phyloP scores from a whole-genome alignment of 2,329 filamentous ascomycete species.

The Balansia obtecta region DNA sequence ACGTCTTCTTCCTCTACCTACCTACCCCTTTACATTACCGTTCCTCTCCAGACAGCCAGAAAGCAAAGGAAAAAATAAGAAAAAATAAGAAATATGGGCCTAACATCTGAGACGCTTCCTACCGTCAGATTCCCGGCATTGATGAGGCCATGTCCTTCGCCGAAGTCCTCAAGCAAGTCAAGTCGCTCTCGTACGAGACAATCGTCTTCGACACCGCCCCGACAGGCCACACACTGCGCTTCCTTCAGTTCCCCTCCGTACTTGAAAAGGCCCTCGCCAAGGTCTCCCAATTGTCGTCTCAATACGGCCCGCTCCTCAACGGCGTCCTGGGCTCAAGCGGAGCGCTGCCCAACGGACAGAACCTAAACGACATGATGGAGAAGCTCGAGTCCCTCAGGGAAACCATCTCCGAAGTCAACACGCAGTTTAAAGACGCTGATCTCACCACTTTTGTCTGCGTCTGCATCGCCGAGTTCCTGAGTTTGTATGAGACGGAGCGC shows the following conservation, averaged over 20 bases:
- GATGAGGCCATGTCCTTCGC: conserved; percentile 99
- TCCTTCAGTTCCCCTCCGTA: conserved; percentile 95
- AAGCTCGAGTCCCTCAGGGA: conserved; percentile 90
- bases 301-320: conserved; percentile 94
- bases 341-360: conserved; percentile 78
- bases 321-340: conserved; percentile 72
- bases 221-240: conserved; percentile 94
- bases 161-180: conserved; percentile 98
- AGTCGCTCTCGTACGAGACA: conserved; percentile 94
- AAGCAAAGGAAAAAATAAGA: neutral
- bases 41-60: neutral
- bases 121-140: conserved; percentile 76
- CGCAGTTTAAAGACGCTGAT: conserved; percentile 93
- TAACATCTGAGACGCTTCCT: neutral
- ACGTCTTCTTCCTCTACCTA: conserved; percentile 23
- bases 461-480: conserved; percentile 94
- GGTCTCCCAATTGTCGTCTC: conserved; percentile 80
- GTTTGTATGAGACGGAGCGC: conserved; percentile 94
- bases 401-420: conserved; percentile 91
- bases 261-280: conserved; percentile 98
- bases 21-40: neutral
- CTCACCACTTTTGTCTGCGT: conserved; percentile 97
- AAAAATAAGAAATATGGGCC: neutral
- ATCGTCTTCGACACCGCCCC: conserved; percentile 99
- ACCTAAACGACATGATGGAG: conserved; percentile 79